phyloP scores from a whole-genome alignment of 345 rosid genomes.

The Eucalyptus albens region DNA sequence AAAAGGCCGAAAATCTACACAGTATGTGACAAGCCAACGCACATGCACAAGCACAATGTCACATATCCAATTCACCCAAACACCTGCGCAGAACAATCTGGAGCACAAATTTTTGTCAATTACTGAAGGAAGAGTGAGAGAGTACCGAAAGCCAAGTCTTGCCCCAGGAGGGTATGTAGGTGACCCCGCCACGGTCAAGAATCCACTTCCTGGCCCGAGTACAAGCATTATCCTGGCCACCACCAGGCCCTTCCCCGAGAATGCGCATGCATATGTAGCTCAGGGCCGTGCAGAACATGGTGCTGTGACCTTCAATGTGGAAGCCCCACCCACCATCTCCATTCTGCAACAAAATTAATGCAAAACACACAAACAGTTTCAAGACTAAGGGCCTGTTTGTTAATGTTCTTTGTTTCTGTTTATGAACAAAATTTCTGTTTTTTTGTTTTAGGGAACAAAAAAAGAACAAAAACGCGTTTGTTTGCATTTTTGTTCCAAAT shows the following conservation, averaged over 20 bases:
- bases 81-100: not conserved
- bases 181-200: slow-evolving; percentile 12
- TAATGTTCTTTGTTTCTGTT: too few relatives aligned
- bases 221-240: slow-evolving; percentile 10
- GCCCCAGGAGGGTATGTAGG: slow-evolving; percentile 22
- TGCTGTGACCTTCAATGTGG: slow-evolving; percentile 20
- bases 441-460: too few relatives aligned
- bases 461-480: too few relatives aligned
- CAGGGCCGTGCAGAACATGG: slow-evolving; percentile 15
- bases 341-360: not conserved
- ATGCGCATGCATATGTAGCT: slow-evolving; percentile 20
- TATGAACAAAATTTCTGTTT: too few relatives aligned
- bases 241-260: slow-evolving; percentile 18
- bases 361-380: not conserved
- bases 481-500: too few relatives aligned
- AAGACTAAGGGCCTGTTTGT: not conserved
- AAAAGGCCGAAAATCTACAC: slow-evolving; percentile 9
- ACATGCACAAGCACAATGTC: not conserved
- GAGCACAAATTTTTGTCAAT: not conserved
- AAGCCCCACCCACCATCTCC: slow-evolving; percentile 26
- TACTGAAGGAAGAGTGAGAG: not conserved
- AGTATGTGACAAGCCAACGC: not conserved
- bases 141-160: slow-evolving; percentile 23
- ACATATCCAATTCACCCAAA: not conserved
- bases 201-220: slow-evolving; percentile 14